Base-by-base conservation (phyloP, 2,329 filamentous ascomycete species). In the Epichloe gansuensis region DNA sequence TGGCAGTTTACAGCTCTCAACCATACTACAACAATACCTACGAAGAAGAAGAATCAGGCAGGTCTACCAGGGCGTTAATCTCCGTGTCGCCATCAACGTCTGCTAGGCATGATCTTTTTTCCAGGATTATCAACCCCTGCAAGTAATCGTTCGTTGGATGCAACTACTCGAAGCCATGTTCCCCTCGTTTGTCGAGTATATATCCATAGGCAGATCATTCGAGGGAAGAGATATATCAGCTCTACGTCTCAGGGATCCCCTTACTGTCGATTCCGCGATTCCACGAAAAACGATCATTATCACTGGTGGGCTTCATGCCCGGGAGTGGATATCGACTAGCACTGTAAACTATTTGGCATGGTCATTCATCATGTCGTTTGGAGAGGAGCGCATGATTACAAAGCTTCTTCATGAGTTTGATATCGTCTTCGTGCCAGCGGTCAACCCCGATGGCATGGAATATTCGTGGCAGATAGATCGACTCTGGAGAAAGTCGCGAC, bases 251-350 rank as follows among this genome's bases (percentile, higher is more conserved):
- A 88, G 91, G 17, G 77, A 61, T 73, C 74, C 64, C 60, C 72
- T 46, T 62, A 72, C 51, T 62, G 54, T 76, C 31, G 67, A 75
- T 6, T 61, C 70, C 2, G 63, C 67, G 4, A 62, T 64, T 12
- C 75, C 73, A 5, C 81, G 87, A 48, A 88, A 88, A 65, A 91
- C 88, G 0, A 81, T 95, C 53, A 73, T 95, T 49, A 74, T 98
- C 21, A 83, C 83, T 4, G 93, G 89, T 51, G 91, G 91, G 48
- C 76, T 87, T n/a, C 93, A 97, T 67, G 91, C 91, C 3, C 81
- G 93, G 39, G 93, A 98, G 73, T 98, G 93, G 93, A 95, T 98
- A 58, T 88, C 89, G 46, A 90, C 86, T 1, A 93, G 85, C 62
- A 95, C 90, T 0, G 88, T 94, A 50, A 94, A 86, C 61, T 97